Evolutionary conservation across 371 early-diverging fungal genomes (phyloP).

Genomic region (Lichtheimia hyalospora): DNA sequence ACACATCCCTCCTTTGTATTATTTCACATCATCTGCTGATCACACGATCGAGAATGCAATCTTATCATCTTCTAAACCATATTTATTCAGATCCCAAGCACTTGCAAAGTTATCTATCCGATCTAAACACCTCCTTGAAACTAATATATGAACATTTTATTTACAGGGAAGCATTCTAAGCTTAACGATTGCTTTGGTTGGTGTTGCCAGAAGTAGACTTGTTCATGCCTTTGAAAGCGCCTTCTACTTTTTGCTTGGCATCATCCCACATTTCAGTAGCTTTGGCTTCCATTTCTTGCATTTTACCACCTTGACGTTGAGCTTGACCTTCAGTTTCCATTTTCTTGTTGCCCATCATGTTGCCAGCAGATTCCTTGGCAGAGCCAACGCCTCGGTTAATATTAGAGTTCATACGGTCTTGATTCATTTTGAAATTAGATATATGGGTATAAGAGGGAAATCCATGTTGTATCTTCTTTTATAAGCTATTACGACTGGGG

Average conservation of each 20-base stretch:
- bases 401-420: constrained; percentile 17
- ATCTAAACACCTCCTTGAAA: no score
- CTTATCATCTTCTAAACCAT: no score
- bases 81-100: no score
- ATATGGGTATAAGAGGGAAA: no score
- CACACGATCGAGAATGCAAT: no score
- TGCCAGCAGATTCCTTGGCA: constrained; percentile 43
- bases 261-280: constrained; percentile 13
- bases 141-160: no score
- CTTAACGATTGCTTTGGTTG: constrained; percentile 39
- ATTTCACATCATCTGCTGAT: no score
- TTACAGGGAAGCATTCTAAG: no score
- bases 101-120: no score
- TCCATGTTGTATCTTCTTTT: no score
- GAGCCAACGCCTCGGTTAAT: constrained; percentile 46
- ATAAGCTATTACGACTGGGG: neutral
- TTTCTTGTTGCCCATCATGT: constrained; percentile 34
- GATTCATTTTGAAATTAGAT: neutral
- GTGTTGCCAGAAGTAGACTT: constrained; percentile 19
- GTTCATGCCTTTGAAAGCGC: constrained; percentile 5
- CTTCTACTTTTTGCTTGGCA: constrained; percentile 3
- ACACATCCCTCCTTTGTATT: no score
- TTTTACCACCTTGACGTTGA: constrained; percentile 39
- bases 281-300: constrained; percentile 29
- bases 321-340: constrained; percentile 44